A percentile compares a stretch with the other conserved stretches of the same genome.
Evolutionary conservation across 495 filamentous ascomycete species (phyloP).

Genomic region (Stereocaulon alpinum): DNA sequence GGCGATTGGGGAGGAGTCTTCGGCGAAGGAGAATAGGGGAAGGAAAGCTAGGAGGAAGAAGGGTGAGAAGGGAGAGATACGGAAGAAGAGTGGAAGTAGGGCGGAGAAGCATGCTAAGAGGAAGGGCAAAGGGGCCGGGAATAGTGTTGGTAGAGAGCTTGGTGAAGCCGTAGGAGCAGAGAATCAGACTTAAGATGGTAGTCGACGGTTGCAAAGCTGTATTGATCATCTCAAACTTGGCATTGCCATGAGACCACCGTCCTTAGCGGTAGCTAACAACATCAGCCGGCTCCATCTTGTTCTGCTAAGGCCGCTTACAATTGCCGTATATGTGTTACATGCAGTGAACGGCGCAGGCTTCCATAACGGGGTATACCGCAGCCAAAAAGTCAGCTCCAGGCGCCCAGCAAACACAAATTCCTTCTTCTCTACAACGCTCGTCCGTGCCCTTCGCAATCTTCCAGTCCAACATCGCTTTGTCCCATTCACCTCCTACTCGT

Average conservation of each 20-base stretch:
- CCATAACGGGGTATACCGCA: neutral
- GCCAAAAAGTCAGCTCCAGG: neutral
- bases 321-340: neutral
- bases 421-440: too few species aligned
- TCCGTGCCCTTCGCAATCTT: neutral
- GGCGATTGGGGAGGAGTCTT: conserved; percentile 27
- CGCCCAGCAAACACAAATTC: neutral
- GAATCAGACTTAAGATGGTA: neutral
- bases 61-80: conserved; percentile 5
- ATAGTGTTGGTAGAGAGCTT: conserved; percentile 4
- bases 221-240: neutral
- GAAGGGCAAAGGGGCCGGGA: neutral
- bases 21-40: conserved; percentile 29
- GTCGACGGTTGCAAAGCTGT: neutral
- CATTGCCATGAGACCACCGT: neutral
- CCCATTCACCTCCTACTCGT: conserved; percentile 56
- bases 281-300: neutral
- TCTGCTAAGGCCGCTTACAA: neutral
- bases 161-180: conserved; percentile 4
- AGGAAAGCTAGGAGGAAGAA: conserved; percentile 23
- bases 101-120: neutral
- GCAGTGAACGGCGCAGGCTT: neutral
- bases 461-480: too few species aligned
- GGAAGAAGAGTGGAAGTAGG: conserved; percentile 10
- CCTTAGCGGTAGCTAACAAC: neutral